These are phyloP conservation scores for Mycena haematopus DNA, from an alignment of 768 basidiomycete species.

Conservation along the genomic window DNA sequence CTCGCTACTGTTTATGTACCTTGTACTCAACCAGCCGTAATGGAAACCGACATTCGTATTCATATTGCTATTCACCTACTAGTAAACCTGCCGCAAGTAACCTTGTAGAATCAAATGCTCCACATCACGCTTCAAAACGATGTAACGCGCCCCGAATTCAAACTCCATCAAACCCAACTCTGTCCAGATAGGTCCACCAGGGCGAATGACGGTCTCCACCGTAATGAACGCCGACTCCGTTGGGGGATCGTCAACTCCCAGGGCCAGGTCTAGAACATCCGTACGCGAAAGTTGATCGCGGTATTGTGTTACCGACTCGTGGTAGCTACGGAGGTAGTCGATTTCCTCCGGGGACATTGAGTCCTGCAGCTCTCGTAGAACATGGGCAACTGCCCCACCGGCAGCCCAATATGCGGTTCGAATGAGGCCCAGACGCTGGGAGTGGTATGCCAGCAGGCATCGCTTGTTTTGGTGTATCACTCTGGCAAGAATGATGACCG, in stretches of 20 bases:
- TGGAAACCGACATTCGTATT: not conserved
- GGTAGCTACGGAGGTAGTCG: not conserved
- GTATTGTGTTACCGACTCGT: not conserved
- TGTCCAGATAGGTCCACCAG: not conserved
- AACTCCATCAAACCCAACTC: not conserved
- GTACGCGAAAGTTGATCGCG: not conserved
- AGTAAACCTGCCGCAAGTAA: conserved; percentile 4
- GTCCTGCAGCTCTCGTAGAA: not conserved
- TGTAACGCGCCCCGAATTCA: not conserved
- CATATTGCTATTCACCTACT: too few relatives aligned
- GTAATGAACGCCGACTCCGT: not conserved
- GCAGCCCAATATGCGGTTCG: not conserved
- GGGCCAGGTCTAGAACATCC: not conserved
- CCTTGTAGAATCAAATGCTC: not conserved
- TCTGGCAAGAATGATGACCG: not conserved
- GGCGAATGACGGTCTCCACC: not conserved
- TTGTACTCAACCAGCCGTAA: not conserved
- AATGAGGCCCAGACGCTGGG: not conserved
- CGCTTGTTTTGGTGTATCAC: not conserved
- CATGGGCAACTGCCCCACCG: not conserved
- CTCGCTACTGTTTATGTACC: not conserved
- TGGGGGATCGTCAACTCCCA: not conserved
- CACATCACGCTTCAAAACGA: not conserved
- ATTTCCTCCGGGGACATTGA: not conserved
- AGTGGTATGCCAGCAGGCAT: not conserved